These are phyloP conservation scores for Leishmania major DNA, from an alignment of 208 protist species.

Conservation along the genomic window DNA sequence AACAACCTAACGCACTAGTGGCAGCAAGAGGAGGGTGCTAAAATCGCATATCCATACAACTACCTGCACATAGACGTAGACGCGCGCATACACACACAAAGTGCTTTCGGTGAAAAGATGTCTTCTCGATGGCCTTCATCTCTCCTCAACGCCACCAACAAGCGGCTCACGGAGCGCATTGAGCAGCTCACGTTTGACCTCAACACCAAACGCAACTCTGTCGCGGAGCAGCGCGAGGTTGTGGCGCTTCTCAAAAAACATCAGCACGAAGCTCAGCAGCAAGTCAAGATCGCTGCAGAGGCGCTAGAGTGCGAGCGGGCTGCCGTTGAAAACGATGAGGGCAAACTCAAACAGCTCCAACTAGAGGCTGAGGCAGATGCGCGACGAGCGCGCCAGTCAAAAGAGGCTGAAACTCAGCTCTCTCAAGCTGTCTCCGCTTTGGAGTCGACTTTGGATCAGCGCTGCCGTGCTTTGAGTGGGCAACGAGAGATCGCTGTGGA, in stretches of 20 bases:
- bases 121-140: constrained; percentile 53
- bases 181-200: constrained; percentile 37
- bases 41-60: not conserved
- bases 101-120: constrained; percentile 22
- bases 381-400: constrained; percentile 12
- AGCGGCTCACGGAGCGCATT: constrained; percentile 45
- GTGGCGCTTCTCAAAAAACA: constrained; percentile 43
- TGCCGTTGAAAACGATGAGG: constrained; percentile 10
- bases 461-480: constrained; percentile 16
- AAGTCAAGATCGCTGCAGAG: constrained; percentile 25
- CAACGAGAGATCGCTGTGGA: constrained; percentile 28
- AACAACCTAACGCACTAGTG: not conserved
- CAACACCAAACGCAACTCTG: constrained; percentile 33
- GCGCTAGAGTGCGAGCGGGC: constrained; percentile 16
- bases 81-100: not conserved
- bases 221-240: constrained; percentile 46
- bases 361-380: constrained; percentile 27
- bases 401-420: constrained; percentile 26
- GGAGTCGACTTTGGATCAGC: constrained; percentile 17
- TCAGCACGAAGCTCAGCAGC: constrained; percentile 31
- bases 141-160: constrained; percentile 72
- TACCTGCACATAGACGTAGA: constrained; percentile 17
- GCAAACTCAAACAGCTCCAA: constrained; percentile 29
- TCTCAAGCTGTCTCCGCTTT: constrained; percentile 10
- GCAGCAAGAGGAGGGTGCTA: not conserved